phyloP scores from a whole-genome alignment of 495 filamentous ascomycete genomes.

The Podospora didyma region DNA sequence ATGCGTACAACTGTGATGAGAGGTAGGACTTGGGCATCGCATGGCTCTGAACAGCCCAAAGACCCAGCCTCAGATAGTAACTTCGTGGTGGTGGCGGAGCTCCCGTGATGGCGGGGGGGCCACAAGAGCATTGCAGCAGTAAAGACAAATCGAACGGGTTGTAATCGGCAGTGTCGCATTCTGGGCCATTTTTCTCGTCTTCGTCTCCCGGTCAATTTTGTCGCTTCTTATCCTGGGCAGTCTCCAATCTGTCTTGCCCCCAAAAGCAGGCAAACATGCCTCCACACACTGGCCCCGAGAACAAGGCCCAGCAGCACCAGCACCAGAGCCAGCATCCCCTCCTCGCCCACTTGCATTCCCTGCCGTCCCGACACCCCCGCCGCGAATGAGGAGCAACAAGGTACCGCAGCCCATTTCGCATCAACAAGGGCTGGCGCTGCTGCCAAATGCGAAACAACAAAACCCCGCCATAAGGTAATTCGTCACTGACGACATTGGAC shows the following conservation, averaged over 20 bases:
- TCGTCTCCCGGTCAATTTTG: background rate
- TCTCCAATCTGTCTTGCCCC: background rate
- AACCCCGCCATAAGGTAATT: constrained; percentile 31
- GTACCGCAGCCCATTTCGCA: constrained; percentile 12
- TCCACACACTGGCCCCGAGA: background rate
- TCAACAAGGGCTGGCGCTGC: constrained; percentile 20
- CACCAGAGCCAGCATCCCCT: background rate
- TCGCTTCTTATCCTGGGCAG: background rate
- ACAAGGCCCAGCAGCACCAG: no score
- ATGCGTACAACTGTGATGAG: no score
- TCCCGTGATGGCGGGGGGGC: background rate
- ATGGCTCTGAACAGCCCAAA: background rate
- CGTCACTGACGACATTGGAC: constrained; percentile 31
- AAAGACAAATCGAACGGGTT: background rate
- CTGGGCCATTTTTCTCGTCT: background rate
- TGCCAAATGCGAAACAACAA: constrained; percentile 30
- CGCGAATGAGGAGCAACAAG: constrained; percentile 13
- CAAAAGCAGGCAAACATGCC: background rate
- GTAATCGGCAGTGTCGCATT: constrained; percentile 1
- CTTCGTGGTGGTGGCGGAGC: background rate
- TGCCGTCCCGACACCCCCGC: constrained; percentile 1
- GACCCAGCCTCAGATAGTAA: background rate
- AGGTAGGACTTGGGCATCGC: background rate
- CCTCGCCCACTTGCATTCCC: background rate
- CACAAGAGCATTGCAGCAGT: background rate